Percentiles rank a stretch among this genome's conserved stretches.
phyloP scores from a whole-genome alignment of 257 asterid genomes.

The Solanum tarijense region DNA sequence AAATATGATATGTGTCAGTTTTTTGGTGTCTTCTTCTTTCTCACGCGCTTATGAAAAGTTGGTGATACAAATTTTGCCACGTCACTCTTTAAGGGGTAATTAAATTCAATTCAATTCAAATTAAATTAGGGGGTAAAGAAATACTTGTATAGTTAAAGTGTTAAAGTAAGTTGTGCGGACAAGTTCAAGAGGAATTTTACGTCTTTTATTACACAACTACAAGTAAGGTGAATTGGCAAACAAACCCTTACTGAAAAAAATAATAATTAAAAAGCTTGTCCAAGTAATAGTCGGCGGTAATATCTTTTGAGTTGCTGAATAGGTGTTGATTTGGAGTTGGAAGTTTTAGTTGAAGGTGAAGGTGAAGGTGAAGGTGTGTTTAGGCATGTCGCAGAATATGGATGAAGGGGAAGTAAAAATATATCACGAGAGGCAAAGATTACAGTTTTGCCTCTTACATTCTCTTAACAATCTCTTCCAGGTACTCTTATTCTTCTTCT shows the following conservation, averaged over 20 bases:
- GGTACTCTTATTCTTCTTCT: conserved; percentile 28
- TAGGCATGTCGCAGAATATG: conserved; percentile 16
- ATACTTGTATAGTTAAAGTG: too few species aligned
- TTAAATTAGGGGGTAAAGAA: too few species aligned
- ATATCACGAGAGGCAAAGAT: conserved; percentile 82
- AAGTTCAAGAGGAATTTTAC: too few species aligned
- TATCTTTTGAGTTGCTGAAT: neutral
- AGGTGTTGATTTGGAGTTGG: neutral
- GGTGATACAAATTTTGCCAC: too few species aligned
- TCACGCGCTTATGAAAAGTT: too few species aligned
- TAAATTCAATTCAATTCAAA: too few species aligned
- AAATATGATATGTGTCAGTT: too few species aligned
- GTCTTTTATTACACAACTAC: neutral
- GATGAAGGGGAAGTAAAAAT: conserved; percentile 25
- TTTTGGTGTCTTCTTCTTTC: too few species aligned
- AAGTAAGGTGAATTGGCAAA: neutral
- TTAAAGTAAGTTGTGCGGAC: too few species aligned
- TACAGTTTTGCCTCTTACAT: conserved; percentile 79
- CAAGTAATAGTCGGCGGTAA: neutral
- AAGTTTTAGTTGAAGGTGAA: neutral
- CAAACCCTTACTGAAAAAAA: neutral
- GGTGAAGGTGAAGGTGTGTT: neutral
- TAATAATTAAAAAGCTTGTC: neutral
- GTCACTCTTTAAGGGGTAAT: too few species aligned
- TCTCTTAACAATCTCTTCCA: conserved; percentile 92